A percentile compares a stretch with the other conserved stretches of the same genome.
phyloP scores from a whole-genome alignment of 2,329 filamentous ascomycete genomes.

The Alternaria brassicicola region DNA sequence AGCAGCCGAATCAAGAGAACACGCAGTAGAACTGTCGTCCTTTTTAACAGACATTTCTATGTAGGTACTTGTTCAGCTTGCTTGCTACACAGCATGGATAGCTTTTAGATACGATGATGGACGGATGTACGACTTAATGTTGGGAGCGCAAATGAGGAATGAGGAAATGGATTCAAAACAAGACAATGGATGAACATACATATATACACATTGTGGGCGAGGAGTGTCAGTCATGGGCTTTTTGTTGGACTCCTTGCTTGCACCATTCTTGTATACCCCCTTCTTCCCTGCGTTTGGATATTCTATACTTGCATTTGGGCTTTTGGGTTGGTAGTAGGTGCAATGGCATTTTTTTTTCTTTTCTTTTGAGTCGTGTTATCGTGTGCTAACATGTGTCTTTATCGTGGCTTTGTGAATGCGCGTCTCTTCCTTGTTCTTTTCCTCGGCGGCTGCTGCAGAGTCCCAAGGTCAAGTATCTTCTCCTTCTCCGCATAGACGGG shows the following conservation, averaged over 20 bases:
- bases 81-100: background rate
- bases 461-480: background rate
- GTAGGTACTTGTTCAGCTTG: constrained; percentile 11
- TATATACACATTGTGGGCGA: background rate
- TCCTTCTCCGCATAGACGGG: background rate
- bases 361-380: background rate
- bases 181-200: background rate
- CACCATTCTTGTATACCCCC: constrained; percentile 5
- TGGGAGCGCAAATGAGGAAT: background rate
- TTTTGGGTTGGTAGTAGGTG: background rate
- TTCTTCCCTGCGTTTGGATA: constrained; percentile 1
- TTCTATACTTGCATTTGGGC: background rate
- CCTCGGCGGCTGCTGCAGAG: background rate
- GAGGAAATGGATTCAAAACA: background rate
- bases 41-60: background rate
- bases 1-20: constrained; percentile 24
- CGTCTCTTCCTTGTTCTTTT: background rate
- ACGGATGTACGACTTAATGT: constrained; percentile 15
- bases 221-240: background rate
- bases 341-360: background rate
- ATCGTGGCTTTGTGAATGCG: background rate
- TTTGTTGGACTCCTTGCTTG: background rate
- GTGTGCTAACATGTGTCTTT: background rate
- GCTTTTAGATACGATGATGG: constrained; percentile 10
- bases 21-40: constrained; percentile 9